Conservation (phyloP, 2,329 filamentous ascomycete genomes). For the Fusarium floridanum region DNA sequence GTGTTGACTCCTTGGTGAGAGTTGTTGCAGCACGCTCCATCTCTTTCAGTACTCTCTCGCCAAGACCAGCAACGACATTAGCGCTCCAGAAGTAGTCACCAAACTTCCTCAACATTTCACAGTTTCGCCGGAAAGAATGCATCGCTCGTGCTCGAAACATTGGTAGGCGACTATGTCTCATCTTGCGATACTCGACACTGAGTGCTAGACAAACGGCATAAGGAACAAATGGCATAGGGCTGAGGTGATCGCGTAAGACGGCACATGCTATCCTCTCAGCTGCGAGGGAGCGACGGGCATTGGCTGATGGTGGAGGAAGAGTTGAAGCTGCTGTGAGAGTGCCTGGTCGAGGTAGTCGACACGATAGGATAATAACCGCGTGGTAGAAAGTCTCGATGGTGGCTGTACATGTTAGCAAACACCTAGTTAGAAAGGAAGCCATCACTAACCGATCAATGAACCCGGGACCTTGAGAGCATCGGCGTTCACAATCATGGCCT, state of each 20-base stretch:
- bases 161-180: constrained; percentile 70
- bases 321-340: constrained; percentile 56
- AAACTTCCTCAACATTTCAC: constrained; percentile 64
- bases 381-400: constrained; percentile 75
- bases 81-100: constrained; percentile 71
- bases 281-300: constrained; percentile 68
- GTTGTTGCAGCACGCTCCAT: constrained; percentile 67
- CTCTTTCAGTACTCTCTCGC: constrained; percentile 67
- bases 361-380: constrained; percentile 73
- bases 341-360: constrained; percentile 62
- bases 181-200: constrained; percentile 73
- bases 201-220: constrained; percentile 73
- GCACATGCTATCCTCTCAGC: constrained; percentile 69
- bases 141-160: constrained; percentile 70
- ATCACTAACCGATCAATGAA: constrained; percentile 61
- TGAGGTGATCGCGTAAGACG: constrained; percentile 64
- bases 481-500: constrained; percentile 68
- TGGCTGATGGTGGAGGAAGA: constrained; percentile 62
- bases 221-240: constrained; percentile 70
- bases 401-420: constrained; percentile 53
- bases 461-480: constrained; percentile 64
- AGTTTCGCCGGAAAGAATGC: constrained; percentile 66
- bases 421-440: neutral
- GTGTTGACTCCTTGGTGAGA: constrained; percentile 54
- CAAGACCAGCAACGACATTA: constrained; percentile 66